Evolutionary conservation across 306 rosid genomes (phyloP).

Genomic region (Casuarina glauca): DNA sequence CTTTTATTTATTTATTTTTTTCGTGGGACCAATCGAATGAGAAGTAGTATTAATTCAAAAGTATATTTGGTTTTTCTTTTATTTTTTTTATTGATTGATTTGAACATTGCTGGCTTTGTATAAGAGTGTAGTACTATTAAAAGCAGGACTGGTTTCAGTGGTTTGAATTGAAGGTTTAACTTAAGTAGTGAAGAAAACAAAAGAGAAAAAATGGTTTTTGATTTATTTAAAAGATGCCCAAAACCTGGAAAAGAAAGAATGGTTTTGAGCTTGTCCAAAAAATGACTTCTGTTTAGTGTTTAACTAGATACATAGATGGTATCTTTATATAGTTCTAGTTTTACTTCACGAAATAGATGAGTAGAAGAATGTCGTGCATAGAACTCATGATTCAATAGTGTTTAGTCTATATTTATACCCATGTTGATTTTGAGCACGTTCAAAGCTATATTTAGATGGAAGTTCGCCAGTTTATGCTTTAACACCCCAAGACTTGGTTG

Average conservation of each 20-base stretch:
- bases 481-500: constrained; percentile 10
- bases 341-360: not conserved
- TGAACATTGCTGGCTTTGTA: not conserved
- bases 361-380: not conserved
- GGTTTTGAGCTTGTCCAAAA: not conserved
- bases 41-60: not conserved
- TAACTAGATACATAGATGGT: not conserved
- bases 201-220: not conserved
- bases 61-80: not conserved
- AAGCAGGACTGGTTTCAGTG: not conserved
- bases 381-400: not conserved
- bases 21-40: not conserved
- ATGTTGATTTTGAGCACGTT: not conserved
- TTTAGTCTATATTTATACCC: not conserved
- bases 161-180: not conserved
- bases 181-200: not conserved
- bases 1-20: not conserved
- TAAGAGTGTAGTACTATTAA: not conserved
- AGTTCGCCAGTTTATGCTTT: constrained; percentile 10
- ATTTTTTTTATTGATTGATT: not conserved
- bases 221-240: not conserved
- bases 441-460: not conserved
- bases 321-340: not conserved
- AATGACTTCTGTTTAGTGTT: not conserved
- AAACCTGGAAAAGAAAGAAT: not conserved